Evolutionary conservation across 116 monocot species (phyloP).

Genomic region (Dioscorea cayenensis): DNA sequence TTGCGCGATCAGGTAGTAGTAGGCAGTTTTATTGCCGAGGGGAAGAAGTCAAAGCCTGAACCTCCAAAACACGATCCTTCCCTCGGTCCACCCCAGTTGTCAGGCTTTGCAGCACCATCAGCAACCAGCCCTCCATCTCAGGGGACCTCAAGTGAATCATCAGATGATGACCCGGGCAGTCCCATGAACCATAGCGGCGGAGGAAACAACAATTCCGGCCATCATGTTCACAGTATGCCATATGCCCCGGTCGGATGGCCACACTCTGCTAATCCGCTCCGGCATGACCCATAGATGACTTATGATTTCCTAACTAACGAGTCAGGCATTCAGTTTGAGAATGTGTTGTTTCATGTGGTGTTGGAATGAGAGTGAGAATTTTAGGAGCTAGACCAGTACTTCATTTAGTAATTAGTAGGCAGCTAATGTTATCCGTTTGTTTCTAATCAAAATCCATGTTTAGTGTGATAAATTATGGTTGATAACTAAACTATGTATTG

Average conservation of each 20-base stretch:
- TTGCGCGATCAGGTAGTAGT: conserved; percentile 38
- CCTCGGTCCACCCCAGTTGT: conserved; percentile 24
- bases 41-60: conserved; percentile 59
- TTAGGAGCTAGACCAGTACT: not conserved
- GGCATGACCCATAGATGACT: conserved; percentile 25
- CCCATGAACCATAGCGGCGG: conserved; percentile 25
- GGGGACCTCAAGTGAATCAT: conserved; percentile 23
- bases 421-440: not conserved
- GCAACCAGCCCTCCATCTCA: conserved; percentile 25
- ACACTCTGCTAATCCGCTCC: conserved; percentile 16
- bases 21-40: conserved; percentile 80
- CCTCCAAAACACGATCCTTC: conserved; percentile 18
- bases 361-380: not conserved
- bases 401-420: not conserved
- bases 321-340: not conserved
- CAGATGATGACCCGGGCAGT: conserved; percentile 38
- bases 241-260: conserved; percentile 20
- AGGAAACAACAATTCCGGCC: conserved; percentile 31
- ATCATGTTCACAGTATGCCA: conserved; percentile 9
- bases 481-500: too few species aligned
- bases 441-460: too few species aligned
- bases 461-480: too few species aligned
- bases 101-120: conserved; percentile 30
- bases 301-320: conserved; percentile 13
- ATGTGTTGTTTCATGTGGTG: not conserved